Evolutionary conservation across 1,139 yeast genomes (phyloP).

Genomic region (Candida labiduridarum): DNA sequence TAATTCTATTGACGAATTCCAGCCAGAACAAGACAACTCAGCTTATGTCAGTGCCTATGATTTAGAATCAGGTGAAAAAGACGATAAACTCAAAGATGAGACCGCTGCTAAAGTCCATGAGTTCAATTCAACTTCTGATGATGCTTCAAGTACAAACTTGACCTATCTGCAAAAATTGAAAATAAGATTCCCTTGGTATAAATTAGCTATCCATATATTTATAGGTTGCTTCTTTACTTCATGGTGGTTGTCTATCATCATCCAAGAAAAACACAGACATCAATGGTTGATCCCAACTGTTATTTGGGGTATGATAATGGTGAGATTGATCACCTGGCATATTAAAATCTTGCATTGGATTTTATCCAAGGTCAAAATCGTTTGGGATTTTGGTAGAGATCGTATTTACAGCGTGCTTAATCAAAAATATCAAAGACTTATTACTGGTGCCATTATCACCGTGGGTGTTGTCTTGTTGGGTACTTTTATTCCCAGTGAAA

Average conservation of each 20-base stretch:
- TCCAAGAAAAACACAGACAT: conserved; percentile 54
- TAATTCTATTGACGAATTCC: conserved; percentile 6
- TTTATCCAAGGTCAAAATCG: conserved; percentile 25
- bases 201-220: conserved; percentile 30
- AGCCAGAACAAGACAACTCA: conserved; percentile 3
- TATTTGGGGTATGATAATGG: conserved; percentile 55
- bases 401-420: conserved; percentile 42
- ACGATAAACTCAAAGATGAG: conserved; percentile 4
- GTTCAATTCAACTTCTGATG: conserved; percentile 6
- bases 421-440: conserved; percentile 39
- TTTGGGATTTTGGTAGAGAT: conserved; percentile 47
- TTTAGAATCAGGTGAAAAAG: conserved; percentile 7
- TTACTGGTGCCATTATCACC: conserved; percentile 48
- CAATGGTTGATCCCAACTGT: conserved; percentile 68
- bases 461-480: conserved; percentile 54
- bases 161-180: conserved; percentile 19
- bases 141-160: conserved; percentile 2
- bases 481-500: conserved; percentile 57
- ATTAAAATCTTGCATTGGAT: conserved; percentile 41
- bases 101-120: conserved; percentile 8
- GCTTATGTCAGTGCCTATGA: conserved; percentile 4
- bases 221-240: conserved; percentile 57
- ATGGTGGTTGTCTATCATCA: conserved; percentile 66
- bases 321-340: conserved; percentile 58
- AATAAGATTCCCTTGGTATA: conserved; percentile 25